Evolutionary conservation across 306 rosid genomes (phyloP).

Genomic region (Acmispon strigosus): DNA sequence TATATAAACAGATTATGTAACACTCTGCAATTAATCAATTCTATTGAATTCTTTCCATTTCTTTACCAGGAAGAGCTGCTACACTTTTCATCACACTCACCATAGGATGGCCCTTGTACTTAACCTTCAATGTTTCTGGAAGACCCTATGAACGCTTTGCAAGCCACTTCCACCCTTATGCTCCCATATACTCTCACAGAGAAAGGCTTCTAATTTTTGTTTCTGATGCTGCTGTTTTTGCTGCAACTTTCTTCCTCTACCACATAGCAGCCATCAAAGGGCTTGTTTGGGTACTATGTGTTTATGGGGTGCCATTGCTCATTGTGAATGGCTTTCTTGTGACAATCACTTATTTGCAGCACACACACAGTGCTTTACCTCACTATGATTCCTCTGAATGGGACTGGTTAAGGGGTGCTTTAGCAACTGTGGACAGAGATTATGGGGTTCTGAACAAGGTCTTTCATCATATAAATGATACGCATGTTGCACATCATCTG

Average conservation of each 20-base stretch:
- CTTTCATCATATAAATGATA: conserved; percentile 66
- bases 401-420: conserved; percentile 82
- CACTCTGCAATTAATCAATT: too few species aligned
- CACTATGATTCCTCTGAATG: conserved; percentile 69
- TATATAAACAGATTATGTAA: too few species aligned
- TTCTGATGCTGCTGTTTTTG: conserved; percentile 41
- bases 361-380: conserved; percentile 62
- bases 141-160: conserved; percentile 46
- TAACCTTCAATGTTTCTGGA: conserved; percentile 58
- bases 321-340: conserved; percentile 63
- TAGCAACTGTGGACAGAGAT: conserved; percentile 69
- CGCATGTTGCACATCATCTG: conserved; percentile 68
- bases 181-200: conserved; percentile 47
- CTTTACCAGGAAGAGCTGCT: conserved; percentile 28
- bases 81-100: conserved; percentile 38
- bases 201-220: conserved; percentile 42
- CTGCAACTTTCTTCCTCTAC: conserved; percentile 26
- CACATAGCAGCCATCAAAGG: conserved; percentile 32
- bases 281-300: conserved; percentile 32
- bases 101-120: conserved; percentile 71
- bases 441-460: conserved; percentile 55
- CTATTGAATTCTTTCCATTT: too few species aligned
- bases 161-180: conserved; percentile 61
- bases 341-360: conserved; percentile 63
- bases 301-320: conserved; percentile 50